A percentile compares a stretch with the other conserved stretches of the same genome.
Conservation (phyloP, 2,329 filamentous ascomycete genomes). For the Penicillium psychrosexuale region DNA sequence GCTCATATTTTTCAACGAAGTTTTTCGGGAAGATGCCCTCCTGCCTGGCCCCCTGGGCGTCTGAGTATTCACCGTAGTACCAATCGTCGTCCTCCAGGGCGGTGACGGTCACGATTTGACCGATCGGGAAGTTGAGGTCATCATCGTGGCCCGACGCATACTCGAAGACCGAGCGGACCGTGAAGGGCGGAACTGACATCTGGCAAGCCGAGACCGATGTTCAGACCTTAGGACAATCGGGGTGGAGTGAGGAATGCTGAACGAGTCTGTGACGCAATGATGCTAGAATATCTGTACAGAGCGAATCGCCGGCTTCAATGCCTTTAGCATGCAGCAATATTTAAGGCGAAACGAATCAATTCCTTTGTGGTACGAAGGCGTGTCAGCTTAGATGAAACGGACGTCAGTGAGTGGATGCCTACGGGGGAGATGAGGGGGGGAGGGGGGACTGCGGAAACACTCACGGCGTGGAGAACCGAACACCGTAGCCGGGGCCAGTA, state of each 20-base stretch:
- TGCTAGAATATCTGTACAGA: slow-evolving; percentile 20
- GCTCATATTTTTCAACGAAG: slow-evolving; percentile 96
- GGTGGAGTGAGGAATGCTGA: slow-evolving; percentile 20
- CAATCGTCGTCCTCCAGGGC: slow-evolving; percentile 91
- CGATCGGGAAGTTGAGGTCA: slow-evolving; percentile 80
- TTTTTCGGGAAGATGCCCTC: slow-evolving; percentile 93
- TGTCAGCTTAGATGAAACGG: slow-evolving; percentile 32
- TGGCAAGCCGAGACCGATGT: slow-evolving; percentile 38
- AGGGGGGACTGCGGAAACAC: slow-evolving; percentile 14
- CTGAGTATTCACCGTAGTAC: slow-evolving; percentile 85
- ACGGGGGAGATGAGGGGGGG: slow-evolving; percentile 23
- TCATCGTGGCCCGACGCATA: slow-evolving; percentile 92
- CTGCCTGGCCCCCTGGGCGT: slow-evolving; percentile 68
- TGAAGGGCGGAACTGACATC: slow-evolving; percentile 74
- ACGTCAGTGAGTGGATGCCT: slow-evolving; percentile 27
- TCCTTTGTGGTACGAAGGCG: slow-evolving; percentile 22
- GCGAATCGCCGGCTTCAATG: slow-evolving; percentile 20
- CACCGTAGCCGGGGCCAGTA: slow-evolving; percentile 8
- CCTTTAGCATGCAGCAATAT: slow-evolving; percentile 21
- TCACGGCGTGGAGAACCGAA: slow-evolving; percentile 9
- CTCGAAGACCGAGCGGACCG: slow-evolving; percentile 93
- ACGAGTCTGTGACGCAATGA: slow-evolving; percentile 14
- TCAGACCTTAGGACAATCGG: slow-evolving; percentile 24
- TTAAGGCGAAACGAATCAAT: slow-evolving; percentile 13
- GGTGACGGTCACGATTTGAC: slow-evolving; percentile 90